Conservation (phyloP, 2,329 filamentous ascomycete species). For the Nannizzia gypsea region DNA sequence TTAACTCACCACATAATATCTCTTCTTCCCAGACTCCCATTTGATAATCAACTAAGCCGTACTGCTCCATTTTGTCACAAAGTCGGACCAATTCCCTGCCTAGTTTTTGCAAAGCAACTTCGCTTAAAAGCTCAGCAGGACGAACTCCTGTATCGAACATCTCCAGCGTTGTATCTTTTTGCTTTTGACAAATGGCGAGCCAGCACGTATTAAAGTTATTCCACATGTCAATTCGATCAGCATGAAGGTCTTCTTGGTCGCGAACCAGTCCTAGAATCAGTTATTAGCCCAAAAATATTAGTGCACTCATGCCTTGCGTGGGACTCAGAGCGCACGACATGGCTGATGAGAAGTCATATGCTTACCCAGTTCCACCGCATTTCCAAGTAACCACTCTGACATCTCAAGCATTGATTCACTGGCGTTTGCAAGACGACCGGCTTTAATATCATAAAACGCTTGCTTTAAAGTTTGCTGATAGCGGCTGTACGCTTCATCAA, state of each 20-base stretch:
- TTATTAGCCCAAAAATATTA: constrained; percentile 17
- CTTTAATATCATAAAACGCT: constrained; percentile 60
- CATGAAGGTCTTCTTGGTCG: constrained; percentile 65
- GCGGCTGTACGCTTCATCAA: constrained; percentile 57
- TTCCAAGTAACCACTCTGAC: constrained; percentile 55
- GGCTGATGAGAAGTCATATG: constrained; percentile 15
- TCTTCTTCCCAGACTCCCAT: constrained; percentile 94
- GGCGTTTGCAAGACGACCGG: constrained; percentile 49
- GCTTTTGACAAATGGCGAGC: constrained; percentile 70
- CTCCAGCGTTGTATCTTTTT: constrained; percentile 59
- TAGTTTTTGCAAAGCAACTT: constrained; percentile 62
- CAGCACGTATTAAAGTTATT: constrained; percentile 89
- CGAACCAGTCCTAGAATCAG: constrained; percentile 59
- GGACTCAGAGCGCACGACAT: constrained; percentile 6
- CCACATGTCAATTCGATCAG: constrained; percentile 75
- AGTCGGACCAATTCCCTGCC: constrained; percentile 69
- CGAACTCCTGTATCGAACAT: constrained; percentile 49
- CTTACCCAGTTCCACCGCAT: constrained; percentile 56
- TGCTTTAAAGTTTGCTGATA: constrained; percentile 46
- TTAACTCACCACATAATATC: constrained; percentile 62
- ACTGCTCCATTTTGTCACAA: constrained; percentile 75
- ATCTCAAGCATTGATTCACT: constrained; percentile 48
- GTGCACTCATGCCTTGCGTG: constrained; percentile 13
- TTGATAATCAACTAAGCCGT: constrained; percentile 94
- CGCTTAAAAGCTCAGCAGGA: constrained; percentile 50